Percentiles rank a stretch among this genome's conserved stretches.
Conservation (phyloP, 23 red algal genomes). For the Gracilariopsis chorda region DNA sequence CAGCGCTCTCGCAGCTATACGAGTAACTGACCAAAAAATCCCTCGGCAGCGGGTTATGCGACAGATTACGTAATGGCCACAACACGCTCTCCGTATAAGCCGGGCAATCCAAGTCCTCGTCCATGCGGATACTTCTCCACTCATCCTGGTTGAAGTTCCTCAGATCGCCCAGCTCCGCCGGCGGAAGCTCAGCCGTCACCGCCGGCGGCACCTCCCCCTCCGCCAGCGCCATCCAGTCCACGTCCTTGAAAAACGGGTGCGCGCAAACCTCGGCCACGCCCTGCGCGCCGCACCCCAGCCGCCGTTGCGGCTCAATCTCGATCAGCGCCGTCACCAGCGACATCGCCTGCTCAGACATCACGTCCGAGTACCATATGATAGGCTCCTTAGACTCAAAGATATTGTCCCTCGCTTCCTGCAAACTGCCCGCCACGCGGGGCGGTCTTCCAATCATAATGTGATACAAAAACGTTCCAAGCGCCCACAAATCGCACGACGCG, state of each 20-base stretch:
- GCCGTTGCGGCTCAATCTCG: constrained; percentile 53
- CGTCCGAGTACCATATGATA: constrained; percentile 72
- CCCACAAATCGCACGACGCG: constrained; percentile 77
- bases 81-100: constrained; percentile 71
- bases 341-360: constrained; percentile 76
- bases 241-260: constrained; percentile 83
- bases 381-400: constrained; percentile 62
- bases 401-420: constrained; percentile 62
- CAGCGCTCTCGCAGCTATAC: constrained; percentile 52
- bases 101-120: constrained; percentile 66
- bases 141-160: constrained; percentile 75
- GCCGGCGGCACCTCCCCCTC: constrained; percentile 35
- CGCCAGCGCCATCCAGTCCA: constrained; percentile 75
- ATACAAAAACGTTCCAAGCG: constrained; percentile 87
- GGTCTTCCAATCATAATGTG: constrained; percentile 80
- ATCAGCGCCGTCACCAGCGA: constrained; percentile 73
- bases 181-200: constrained; percentile 40
- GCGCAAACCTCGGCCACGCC: constrained; percentile 75
- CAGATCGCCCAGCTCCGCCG: constrained; percentile 56
- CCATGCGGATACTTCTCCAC: constrained; percentile 66
- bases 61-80: constrained; percentile 59
- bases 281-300: constrained; percentile 67
- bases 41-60: constrained; percentile 33
- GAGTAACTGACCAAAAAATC: constrained; percentile 55
- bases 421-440: constrained; percentile 55